Percentiles rank a stretch among this genome's conserved stretches.
phyloP scores from a whole-genome alignment of 176 grass and related monocot species.

The Lolium perenne region DNA sequence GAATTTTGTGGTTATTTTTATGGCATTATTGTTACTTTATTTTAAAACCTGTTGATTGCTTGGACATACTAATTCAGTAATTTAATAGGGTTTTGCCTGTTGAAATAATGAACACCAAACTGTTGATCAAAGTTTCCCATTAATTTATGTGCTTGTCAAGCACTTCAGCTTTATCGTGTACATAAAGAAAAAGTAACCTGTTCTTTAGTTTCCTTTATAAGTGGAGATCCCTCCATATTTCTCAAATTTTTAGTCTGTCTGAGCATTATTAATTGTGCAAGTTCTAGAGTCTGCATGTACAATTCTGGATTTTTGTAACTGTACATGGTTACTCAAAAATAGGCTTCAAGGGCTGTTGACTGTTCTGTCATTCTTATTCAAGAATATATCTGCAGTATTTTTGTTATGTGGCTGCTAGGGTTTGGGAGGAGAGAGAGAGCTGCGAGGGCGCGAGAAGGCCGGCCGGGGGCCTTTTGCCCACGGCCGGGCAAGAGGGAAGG shows the following conservation, averaged over 20 bases:
- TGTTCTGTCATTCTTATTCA: background rate
- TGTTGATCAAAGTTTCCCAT: background rate
- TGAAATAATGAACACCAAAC: slow-evolving; percentile 5
- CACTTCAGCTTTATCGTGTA: slow-evolving; percentile 21
- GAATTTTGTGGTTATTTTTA: background rate
- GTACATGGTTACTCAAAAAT: slow-evolving; percentile 17
- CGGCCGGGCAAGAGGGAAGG: no score
- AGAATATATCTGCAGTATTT: slow-evolving; percentile 13
- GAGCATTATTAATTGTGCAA: background rate
- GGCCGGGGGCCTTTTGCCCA: no score
- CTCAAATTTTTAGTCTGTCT: slow-evolving; percentile 10
- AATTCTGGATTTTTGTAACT: background rate
- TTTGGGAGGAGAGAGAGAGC: no score
- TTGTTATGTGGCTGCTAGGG: no score
- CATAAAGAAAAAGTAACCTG: background rate
- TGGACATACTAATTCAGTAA: background rate
- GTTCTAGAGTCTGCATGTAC: background rate
- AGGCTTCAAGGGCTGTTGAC: background rate
- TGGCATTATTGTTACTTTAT: background rate
- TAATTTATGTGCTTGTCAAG: background rate
- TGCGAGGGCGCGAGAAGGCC: no score
- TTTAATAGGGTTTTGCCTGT: background rate
- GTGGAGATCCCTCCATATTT: slow-evolving; percentile 20
- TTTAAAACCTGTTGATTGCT: background rate
- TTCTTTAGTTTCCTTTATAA: background rate